Conservation (phyloP, 345 rosid genomes). For the Excoecaria agallocha region DNA sequence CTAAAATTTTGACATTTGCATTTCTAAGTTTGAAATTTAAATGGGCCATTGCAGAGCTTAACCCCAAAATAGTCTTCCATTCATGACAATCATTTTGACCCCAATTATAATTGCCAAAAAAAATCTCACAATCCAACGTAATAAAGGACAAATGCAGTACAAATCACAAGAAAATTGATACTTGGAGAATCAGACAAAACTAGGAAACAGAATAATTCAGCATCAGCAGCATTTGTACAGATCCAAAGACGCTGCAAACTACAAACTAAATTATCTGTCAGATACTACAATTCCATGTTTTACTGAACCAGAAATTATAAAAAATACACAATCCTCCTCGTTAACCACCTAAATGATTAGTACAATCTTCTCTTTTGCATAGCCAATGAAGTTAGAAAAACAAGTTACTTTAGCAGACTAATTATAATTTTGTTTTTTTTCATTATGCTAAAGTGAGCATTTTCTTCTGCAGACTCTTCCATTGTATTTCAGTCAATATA, state of each 20-base stretch:
- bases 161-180: neutral
- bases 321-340: neutral
- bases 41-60: too few relatives aligned
- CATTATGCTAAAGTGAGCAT: conserved; percentile 8
- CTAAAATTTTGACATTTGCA: too few relatives aligned
- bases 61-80: too few relatives aligned
- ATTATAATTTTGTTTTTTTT: conserved; percentile 18
- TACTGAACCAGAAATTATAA: neutral
- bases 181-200: neutral
- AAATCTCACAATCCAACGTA: too few relatives aligned
- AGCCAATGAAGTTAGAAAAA: conserved; percentile 13
- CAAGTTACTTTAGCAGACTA: conserved; percentile 14
- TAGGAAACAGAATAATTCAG: neutral
- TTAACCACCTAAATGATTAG: conserved; percentile 5
- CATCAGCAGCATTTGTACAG: neutral
- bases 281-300: conserved; percentile 1
- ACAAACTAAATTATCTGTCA: neutral
- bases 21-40: too few relatives aligned
- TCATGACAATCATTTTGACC: too few relatives aligned
- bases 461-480: conserved; percentile 10
- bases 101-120: too few relatives aligned
- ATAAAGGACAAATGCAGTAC: neutral
- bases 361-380: conserved; percentile 16
- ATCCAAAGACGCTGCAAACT: neutral
- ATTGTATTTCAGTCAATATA: conserved; percentile 23